Evolutionary conservation across 371 early-diverging fungal species (phyloP).

Genomic region (Mucor irregularis): DNA sequence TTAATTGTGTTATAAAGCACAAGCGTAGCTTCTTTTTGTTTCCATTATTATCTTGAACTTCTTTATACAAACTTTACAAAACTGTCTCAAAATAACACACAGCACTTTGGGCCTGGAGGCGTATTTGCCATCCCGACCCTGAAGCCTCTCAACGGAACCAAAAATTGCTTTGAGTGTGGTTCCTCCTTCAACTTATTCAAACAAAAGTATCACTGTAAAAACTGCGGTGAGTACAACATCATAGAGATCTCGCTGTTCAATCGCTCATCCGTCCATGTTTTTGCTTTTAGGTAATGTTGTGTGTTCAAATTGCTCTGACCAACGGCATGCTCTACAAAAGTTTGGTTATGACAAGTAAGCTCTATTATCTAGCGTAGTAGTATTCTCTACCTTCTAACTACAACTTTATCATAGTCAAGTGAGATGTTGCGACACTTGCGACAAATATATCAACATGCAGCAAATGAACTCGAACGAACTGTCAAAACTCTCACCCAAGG

Average conservation of each 20-base stretch:
- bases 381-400: neutral
- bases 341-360: conserved; percentile 56
- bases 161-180: conserved; percentile 44
- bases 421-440: conserved; percentile 46
- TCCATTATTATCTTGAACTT: neutral
- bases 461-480: conserved; percentile 40
- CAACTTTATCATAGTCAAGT: conserved; percentile 27
- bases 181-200: conserved; percentile 38
- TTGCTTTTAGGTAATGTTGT: conserved; percentile 39
- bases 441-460: conserved; percentile 41
- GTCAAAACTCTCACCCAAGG: conserved; percentile 26
- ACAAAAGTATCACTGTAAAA: conserved; percentile 48
- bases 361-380: no score
- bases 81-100: conserved; percentile 22
- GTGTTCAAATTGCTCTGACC: conserved; percentile 45
- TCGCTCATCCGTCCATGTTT: no score
- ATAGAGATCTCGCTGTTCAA: neutral
- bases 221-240: conserved; percentile 50
- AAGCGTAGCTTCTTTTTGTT: neutral
- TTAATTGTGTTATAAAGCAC: no score
- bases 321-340: conserved; percentile 37
- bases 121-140: conserved; percentile 43
- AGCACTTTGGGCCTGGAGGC: conserved; percentile 42
- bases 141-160: conserved; percentile 25
- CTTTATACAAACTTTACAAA: neutral